Evolutionary conservation across 1,284 basidiomycete species (phyloP).

Genomic region (Xanthoconium separans): DNA sequence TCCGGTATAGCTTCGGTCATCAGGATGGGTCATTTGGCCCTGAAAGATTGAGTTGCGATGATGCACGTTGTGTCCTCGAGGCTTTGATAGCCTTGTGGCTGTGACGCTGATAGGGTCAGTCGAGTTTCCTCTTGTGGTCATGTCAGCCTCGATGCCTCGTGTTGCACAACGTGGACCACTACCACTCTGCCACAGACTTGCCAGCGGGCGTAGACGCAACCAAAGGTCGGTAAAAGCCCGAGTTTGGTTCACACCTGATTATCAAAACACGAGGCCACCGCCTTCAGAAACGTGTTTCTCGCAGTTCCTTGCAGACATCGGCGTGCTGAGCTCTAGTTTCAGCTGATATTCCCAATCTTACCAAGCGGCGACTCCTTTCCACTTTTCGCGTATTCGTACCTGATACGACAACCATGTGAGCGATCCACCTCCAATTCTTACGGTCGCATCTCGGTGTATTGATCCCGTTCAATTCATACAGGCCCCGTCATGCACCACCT

Average conservation of each 20-base stretch:
- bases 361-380: neutral
- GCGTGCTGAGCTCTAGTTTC: conserved; percentile 8
- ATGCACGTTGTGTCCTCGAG: conserved; percentile 27
- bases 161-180: conserved; percentile 9
- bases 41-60: neutral
- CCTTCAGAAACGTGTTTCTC: conserved; percentile 12
- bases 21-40: neutral
- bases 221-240: conserved; percentile 1
- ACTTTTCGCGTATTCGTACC: neutral
- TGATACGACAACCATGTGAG: conserved; percentile 18
- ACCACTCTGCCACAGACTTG: neutral
- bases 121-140: conserved; percentile 1
- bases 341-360: no score
- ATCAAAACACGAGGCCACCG: conserved; percentile 23
- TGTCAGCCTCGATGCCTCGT: conserved; percentile 3
- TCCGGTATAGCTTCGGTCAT: neutral
- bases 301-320: conserved; percentile 1
- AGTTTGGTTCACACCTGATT: neutral
- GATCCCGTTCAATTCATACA: conserved; percentile 8
- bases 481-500: conserved; percentile 21
- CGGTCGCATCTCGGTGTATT: neutral
- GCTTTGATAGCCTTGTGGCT: conserved; percentile 19
- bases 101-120: conserved; percentile 3
- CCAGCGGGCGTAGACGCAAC: conserved; percentile 3
- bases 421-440: neutral